A percentile compares a stretch with the other conserved stretches of the same genome.
phyloP scores from a whole-genome alignment of 2,329 filamentous ascomycete genomes.

The Ophiostoma montium region DNA sequence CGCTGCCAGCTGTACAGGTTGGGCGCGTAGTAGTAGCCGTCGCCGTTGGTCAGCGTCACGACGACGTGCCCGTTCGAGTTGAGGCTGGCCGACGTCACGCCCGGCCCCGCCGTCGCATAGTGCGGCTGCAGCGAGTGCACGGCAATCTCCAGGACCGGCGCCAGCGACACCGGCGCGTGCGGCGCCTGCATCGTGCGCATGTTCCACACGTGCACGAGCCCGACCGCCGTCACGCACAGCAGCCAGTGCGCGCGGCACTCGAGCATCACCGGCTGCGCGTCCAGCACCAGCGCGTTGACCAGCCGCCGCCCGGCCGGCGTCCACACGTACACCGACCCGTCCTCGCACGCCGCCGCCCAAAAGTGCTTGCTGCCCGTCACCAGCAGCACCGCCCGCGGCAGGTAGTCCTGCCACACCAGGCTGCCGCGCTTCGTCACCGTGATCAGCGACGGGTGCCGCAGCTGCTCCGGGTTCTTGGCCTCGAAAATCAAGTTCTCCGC shows the following conservation, averaged over 20 bases:
- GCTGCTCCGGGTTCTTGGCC: slow-evolving; percentile 68
- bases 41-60: slow-evolving; percentile 85
- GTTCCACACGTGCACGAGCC: slow-evolving; percentile 90
- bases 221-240: slow-evolving; percentile 75
- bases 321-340: slow-evolving; percentile 82
- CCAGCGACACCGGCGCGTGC: slow-evolving; percentile 80
- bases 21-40: slow-evolving; percentile 81
- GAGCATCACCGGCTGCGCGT: slow-evolving; percentile 86
- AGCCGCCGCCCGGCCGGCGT: slow-evolving; percentile 79
- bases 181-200: slow-evolving; percentile 68
- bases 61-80: slow-evolving; percentile 79
- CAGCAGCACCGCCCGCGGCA: slow-evolving; percentile 75
- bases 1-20: slow-evolving; percentile 86
- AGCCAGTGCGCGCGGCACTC: slow-evolving; percentile 85
- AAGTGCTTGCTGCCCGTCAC: slow-evolving; percentile 82
- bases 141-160: slow-evolving; percentile 77
- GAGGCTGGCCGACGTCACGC: slow-evolving; percentile 78
- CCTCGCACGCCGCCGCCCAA: slow-evolving; percentile 88
- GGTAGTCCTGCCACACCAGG: slow-evolving; percentile 83
- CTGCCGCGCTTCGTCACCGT: slow-evolving; percentile 68
- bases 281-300: slow-evolving; percentile 71
- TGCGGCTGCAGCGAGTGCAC: slow-evolving; percentile 65
- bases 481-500: slow-evolving; percentile 69
- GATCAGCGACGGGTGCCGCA: slow-evolving; percentile 70
- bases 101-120: slow-evolving; percentile 59